Base-by-base conservation (phyloP, 192 early-diverging fungal species). In the Cetraspora pellucida region DNA sequence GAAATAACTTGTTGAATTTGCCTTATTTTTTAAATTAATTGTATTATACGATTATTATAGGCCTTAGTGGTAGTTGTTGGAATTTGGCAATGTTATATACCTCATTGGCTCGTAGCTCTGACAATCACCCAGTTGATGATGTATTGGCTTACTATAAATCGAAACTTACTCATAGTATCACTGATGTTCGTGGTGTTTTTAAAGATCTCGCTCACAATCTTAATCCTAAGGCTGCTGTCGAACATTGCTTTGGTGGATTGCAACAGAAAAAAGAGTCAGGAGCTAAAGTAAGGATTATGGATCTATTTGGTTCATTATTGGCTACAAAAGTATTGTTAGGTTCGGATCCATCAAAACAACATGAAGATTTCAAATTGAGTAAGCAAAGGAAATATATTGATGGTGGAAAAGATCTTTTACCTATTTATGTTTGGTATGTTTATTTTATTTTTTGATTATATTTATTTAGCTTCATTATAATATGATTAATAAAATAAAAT, bases 51-150 rank as follows among this genome's bases (percentile, higher is more conserved):
- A 52, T 74, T 49, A 72, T 79, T 66, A 57, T 49, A 82, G 81
- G 82, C 78, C 85, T 83, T 45, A 91, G 81, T 63, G 91, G 88
- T 69, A 84, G 81, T 73, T 92, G 80, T 77, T 95, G 92, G 91
- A 83, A 80, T 59, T 79, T 85, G 77, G 79, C 82, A 30, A 84
- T 85, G 16, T 59, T 44, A 31, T 75, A 75, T 52, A 45, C 73
- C 46, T 27, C 55, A 28, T 16, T 45, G 8, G 10, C 28, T 17
- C 27, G 11, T 0, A 30, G 8, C 27, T 19, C 46, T 21, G 73
- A 75, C 14, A 60, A 75, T 75, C 73, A 75, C 63, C 73, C 73
- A 25, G 5, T 63, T 27, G 23, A 72, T 37, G 78, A 47, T 76
- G 72, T 64, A n/a, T 28, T 84, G 37, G 77, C 80, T 21, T 78